Evolutionary conservation across 2,329 filamentous ascomycete species (phyloP).

Genomic region (Cladosporium colombiae): DNA sequence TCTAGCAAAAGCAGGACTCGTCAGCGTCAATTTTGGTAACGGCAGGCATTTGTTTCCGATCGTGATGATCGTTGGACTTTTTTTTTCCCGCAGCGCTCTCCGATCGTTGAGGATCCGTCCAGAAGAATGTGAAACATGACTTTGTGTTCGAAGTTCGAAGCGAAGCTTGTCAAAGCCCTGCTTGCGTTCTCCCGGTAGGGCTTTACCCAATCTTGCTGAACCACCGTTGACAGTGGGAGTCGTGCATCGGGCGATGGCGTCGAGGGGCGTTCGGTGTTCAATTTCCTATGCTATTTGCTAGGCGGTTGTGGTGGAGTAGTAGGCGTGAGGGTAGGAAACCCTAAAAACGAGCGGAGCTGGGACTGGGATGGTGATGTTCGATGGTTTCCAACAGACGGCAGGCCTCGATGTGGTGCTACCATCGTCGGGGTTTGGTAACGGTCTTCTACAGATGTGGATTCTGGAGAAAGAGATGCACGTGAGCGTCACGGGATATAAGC

Average conservation of each 20-base stretch:
- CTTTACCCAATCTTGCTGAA: background rate
- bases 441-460: background rate
- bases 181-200: background rate
- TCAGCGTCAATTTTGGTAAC: background rate
- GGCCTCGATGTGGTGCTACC: background rate
- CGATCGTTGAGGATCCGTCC: background rate
- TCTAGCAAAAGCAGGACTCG: background rate
- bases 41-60: background rate
- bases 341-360: background rate
- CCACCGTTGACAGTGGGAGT: too few relatives aligned
- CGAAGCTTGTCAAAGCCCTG: background rate
- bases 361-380: background rate
- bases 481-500: background rate
- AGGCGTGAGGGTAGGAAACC: background rate
- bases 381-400: background rate
- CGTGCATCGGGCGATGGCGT: background rate
- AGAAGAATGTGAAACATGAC: constrained; percentile 9
- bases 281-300: background rate
- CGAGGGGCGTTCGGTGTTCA: background rate
- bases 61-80: background rate
- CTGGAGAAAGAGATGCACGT: background rate
- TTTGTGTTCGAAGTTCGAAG: background rate
- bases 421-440: background rate
- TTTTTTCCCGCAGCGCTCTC: background rate
- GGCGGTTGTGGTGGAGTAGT: background rate